These are phyloP conservation scores for Panicum virgatum DNA, from an alignment of 202 grass and related monocot genomes.

Conservation along the genomic window DNA sequence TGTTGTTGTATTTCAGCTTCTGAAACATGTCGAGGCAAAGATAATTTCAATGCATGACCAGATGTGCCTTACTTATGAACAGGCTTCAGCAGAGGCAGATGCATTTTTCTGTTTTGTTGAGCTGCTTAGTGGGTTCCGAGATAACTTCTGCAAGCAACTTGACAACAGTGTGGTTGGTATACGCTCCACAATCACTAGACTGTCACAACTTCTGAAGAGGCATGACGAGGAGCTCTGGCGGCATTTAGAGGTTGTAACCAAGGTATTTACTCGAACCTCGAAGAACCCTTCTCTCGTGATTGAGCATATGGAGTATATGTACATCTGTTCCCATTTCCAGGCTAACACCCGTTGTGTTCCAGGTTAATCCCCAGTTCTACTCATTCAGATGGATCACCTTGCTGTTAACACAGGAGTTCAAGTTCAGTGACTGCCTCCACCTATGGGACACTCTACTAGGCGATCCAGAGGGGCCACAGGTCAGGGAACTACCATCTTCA, in stretches of 20 bases:
- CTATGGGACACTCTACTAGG: slow-evolving; percentile 85
- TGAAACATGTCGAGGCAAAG: background rate
- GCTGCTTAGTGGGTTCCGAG: slow-evolving; percentile 85
- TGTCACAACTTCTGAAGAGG: slow-evolving; percentile 87
- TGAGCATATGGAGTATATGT: background rate
- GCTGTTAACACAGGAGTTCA: slow-evolving; percentile 92
- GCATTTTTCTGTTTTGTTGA: slow-evolving; percentile 97
- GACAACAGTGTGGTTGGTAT: slow-evolving; percentile 95
- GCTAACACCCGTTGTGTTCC: slow-evolving; percentile 31
- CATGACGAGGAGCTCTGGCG: slow-evolving; percentile 98
- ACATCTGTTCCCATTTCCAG: background rate
- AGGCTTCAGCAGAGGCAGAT: slow-evolving; percentile 73
- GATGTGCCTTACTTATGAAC: slow-evolving; percentile 27
- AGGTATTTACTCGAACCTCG: slow-evolving; percentile 47
- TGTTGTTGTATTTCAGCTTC: too few species aligned
- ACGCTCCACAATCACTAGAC: slow-evolving; percentile 79
- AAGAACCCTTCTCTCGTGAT: slow-evolving; percentile 1
- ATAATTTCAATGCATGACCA: background rate
- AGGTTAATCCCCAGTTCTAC: slow-evolving; percentile 98
- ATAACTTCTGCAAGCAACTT: slow-evolving; percentile 98
- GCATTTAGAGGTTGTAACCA: slow-evolving; percentile 89
- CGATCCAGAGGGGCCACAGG: slow-evolving; percentile 84
- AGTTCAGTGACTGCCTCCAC: slow-evolving; percentile 75
- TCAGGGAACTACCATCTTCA: slow-evolving; percentile 27
- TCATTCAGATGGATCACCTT: slow-evolving; percentile 99